Evolutionary conservation across 169 alveolate species (phyloP).

Genomic region (Eimeria necatrix): DNA sequence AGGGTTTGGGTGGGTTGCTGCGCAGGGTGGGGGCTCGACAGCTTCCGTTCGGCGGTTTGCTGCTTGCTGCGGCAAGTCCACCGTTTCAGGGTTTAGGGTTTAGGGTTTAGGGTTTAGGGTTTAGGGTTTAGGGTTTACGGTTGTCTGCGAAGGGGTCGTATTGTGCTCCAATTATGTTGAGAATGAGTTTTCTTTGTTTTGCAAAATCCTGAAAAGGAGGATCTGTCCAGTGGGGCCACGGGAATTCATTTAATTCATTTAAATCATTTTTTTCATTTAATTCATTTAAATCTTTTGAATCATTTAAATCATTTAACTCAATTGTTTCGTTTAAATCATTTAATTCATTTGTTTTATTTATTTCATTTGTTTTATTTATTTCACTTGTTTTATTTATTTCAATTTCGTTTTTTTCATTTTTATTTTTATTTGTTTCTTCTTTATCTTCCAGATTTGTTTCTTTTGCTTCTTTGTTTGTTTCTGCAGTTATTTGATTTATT

Average conservation of each 20-base stretch:
- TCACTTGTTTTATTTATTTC: background rate
- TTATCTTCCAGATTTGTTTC: background rate
- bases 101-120: background rate
- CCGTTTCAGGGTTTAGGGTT: too few species aligned
- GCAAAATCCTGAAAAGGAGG: background rate
- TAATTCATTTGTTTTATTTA: background rate
- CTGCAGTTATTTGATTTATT: background rate
- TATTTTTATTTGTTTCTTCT: background rate
- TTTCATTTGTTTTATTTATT: background rate
- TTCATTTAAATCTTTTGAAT: background rate
- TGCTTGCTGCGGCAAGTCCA: too few species aligned
- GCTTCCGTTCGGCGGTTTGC: too few species aligned
- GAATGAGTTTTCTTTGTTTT: background rate
- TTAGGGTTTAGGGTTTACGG: background rate
- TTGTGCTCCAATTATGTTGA: background rate
- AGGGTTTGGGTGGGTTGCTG: too few species aligned
- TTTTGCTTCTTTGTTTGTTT: background rate
- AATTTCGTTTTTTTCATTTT: background rate
- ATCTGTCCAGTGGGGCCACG: slow-evolving; percentile 51
- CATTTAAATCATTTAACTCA: background rate
- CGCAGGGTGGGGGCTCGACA: too few species aligned
- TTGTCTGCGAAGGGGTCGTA: background rate
- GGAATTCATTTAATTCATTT: background rate
- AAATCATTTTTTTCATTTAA: background rate
- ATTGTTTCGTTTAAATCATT: too few species aligned